A percentile compares a stretch with the other conserved stretches of the same genome.
Conservation (phyloP, 208 protist genomes). For the Angomonas desouzai region DNA sequence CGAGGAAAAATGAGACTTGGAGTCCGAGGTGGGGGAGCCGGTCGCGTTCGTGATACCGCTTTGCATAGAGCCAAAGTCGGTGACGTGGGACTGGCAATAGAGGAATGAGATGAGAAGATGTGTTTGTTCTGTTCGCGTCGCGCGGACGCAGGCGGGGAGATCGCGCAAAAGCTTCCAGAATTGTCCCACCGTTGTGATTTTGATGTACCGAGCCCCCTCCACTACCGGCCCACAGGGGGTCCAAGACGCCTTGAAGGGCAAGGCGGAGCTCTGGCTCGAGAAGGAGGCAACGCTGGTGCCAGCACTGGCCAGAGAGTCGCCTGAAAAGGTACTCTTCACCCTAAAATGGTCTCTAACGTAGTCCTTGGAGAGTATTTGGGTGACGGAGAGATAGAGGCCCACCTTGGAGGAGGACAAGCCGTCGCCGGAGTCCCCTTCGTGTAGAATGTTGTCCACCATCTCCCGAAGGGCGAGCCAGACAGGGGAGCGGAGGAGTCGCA, state of each 20-base stretch:
- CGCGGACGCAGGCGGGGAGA: slow-evolving; percentile 15
- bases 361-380: slow-evolving; percentile 27
- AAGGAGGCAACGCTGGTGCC: background rate
- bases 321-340: background rate
- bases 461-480: slow-evolving; percentile 23
- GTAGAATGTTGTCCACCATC: slow-evolving; percentile 19
- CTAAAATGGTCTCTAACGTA: slow-evolving; percentile 20
- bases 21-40: background rate
- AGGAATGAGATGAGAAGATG: slow-evolving; percentile 42
- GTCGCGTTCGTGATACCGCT: background rate
- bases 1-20: slow-evolving; percentile 23
- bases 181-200: slow-evolving; percentile 14
- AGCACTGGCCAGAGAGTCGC: background rate
- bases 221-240: slow-evolving; percentile 44
- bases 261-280: background rate
- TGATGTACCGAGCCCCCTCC: slow-evolving; percentile 28
- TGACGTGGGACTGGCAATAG: slow-evolving; percentile 11
- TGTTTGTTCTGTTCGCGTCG: slow-evolving; percentile 7
- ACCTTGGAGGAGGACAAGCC: background rate
- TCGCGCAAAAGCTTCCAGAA: slow-evolving; percentile 19
- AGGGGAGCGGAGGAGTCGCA: slow-evolving; percentile 26
- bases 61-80: background rate
- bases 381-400: slow-evolving; percentile 36
- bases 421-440: background rate
- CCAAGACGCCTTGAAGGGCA: slow-evolving; percentile 38